Percentiles rank a stretch among this genome's conserved stretches.
phyloP scores from a whole-genome alignment of 768 basidiomycete species.

The Cystobasidium tubakii region DNA sequence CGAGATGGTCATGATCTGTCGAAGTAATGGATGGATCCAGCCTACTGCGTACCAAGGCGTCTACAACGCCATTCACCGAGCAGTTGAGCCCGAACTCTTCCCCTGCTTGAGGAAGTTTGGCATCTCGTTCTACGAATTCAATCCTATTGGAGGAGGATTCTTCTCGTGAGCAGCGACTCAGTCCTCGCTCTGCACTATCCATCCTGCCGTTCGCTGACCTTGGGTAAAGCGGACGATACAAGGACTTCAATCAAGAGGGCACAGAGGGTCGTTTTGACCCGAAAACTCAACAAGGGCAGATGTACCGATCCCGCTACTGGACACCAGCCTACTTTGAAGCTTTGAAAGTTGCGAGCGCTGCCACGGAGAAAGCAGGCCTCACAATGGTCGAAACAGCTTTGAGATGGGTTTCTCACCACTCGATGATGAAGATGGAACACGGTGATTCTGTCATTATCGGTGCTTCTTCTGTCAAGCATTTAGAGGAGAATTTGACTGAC shows the following conservation, averaged over 20 bases:
- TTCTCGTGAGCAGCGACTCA: too few species aligned
- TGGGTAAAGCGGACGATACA: constrained; percentile 47
- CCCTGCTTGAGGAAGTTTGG: constrained; percentile 51
- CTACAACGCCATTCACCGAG: constrained; percentile 54
- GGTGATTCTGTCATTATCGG: constrained; percentile 61
- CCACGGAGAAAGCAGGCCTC: constrained; percentile 50
- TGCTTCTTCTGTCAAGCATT: constrained; percentile 59
- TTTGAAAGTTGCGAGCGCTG: constrained; percentile 53
- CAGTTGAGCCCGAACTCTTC: constrained; percentile 52
- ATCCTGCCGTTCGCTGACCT: too few species aligned
- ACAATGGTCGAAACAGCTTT: constrained; percentile 52
- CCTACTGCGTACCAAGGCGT: constrained; percentile 55
- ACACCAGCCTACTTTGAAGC: constrained; percentile 49
- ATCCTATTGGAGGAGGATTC: too few species aligned
- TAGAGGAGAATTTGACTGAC: constrained; percentile 57
- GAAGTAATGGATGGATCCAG: constrained; percentile 54
- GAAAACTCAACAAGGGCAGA: constrained; percentile 53
- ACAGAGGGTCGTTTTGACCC: constrained; percentile 61
- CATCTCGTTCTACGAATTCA: constrained; percentile 52
- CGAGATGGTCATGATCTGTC: constrained; percentile 53
- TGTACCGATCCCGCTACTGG: constrained; percentile 55
- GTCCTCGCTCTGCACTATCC: too few species aligned
- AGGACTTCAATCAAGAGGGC: constrained; percentile 44
- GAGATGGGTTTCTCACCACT: constrained; percentile 56
- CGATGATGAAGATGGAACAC: constrained; percentile 53